Percentiles rank a stretch among this genome's conserved stretches.
Evolutionary conservation across 2,329 filamentous ascomycete genomes (phyloP).

Genomic region (Periconia sp.): DNA sequence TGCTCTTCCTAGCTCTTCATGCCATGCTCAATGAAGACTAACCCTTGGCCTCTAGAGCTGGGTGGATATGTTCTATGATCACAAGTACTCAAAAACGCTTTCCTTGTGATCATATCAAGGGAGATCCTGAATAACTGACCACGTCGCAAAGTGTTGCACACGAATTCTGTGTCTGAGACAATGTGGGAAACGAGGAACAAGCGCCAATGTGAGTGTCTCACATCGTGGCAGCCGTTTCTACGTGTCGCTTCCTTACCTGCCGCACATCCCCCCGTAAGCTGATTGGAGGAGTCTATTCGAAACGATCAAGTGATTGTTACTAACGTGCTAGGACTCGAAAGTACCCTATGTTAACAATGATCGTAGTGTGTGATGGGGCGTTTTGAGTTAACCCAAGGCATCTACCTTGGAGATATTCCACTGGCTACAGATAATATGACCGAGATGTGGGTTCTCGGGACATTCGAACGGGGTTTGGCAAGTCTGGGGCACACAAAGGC

Average conservation of each 20-base stretch:
- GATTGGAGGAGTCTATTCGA: no score
- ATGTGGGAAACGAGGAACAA: slow-evolving; percentile 1
- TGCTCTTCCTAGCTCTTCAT: background rate
- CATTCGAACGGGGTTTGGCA: no score
- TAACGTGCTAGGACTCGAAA: background rate
- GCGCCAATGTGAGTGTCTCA: slow-evolving; percentile 21
- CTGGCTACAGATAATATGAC: no score
- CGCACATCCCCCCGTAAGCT: no score
- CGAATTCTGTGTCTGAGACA: slow-evolving; percentile 3
- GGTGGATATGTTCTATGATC: background rate
- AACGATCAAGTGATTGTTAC: no score
- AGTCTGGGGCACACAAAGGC: no score
- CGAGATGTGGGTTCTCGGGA: no score
- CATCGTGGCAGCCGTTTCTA: slow-evolving; percentile 17
- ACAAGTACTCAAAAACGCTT: background rate
- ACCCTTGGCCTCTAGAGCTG: background rate
- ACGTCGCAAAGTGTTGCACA: slow-evolving; percentile 14
- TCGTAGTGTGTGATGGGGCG: background rate
- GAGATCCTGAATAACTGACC: no score
- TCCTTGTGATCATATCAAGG: no score
- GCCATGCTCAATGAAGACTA: background rate
- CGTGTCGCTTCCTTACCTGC: slow-evolving; percentile 1
- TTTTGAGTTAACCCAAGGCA: background rate
- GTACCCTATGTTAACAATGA: background rate
- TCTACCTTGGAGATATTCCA: background rate